phyloP scores from a whole-genome alignment of 140 eudicot species.

The Oenanthe javanica region DNA sequence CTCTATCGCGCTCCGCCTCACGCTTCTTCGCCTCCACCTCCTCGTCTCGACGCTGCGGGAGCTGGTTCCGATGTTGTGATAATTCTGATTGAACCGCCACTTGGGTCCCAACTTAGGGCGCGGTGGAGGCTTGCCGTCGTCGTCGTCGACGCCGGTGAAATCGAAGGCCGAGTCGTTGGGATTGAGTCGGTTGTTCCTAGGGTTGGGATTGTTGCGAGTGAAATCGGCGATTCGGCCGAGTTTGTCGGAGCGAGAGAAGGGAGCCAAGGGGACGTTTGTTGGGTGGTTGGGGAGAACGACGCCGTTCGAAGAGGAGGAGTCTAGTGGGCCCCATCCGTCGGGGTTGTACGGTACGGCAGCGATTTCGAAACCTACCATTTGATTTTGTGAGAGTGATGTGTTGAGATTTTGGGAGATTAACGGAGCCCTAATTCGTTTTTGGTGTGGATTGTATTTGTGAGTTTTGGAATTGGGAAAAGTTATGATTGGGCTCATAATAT shows the following conservation, averaged over 20 bases:
- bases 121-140: conserved; percentile 40
- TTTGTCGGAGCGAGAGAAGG: conserved; percentile 61
- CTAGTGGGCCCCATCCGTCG: conserved; percentile 67
- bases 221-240: conserved; percentile 72
- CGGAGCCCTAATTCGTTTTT: background rate
- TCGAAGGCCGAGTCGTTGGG: conserved; percentile 49
- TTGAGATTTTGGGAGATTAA: background rate
- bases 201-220: conserved; percentile 39
- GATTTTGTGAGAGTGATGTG: background rate
- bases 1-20: conserved; percentile 53
- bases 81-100: conserved; percentile 42
- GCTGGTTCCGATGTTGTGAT: conserved; percentile 31
- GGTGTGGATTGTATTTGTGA: background rate
- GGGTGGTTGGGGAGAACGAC: conserved; percentile 25
- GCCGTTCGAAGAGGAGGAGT: background rate
- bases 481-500: too few relatives aligned
- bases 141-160: conserved; percentile 51
- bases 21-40: conserved; percentile 54
- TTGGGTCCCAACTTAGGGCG: conserved; percentile 49
- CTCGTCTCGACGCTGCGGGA: conserved; percentile 60
- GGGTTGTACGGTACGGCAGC: conserved; percentile 50
- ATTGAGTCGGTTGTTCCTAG: conserved; percentile 19
- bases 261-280: conserved; percentile 47
- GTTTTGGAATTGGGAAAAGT: background rate
- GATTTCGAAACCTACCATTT: conserved; percentile 38